phyloP scores from a whole-genome alignment of 192 early-diverging fungal genomes.

The Podochytrium sp. region DNA sequence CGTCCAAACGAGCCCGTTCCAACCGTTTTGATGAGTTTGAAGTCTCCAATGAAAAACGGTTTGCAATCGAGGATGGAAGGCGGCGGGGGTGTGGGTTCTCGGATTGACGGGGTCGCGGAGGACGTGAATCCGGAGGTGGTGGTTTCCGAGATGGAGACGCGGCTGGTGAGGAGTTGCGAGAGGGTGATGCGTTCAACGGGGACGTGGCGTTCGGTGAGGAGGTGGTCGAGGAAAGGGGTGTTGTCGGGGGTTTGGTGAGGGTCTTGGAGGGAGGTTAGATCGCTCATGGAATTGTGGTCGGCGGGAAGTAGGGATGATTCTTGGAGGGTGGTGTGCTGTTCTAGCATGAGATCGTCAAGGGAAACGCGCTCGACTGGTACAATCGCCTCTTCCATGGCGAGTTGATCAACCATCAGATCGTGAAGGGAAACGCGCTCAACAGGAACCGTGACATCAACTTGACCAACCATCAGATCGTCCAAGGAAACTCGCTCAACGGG shows the following conservation, averaged over 20 bases:
- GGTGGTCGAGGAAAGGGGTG: neutral
- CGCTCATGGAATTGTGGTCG: neutral
- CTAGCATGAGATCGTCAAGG: neutral
- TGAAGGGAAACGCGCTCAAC: conserved; percentile 6
- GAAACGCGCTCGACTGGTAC: neutral
- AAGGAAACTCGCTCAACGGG: conserved; percentile 18
- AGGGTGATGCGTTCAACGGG: conserved; percentile 17
- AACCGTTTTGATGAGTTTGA: conserved; percentile 31
- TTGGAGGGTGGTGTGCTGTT: neutral
- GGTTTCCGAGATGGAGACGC: neutral
- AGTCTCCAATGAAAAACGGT: conserved; percentile 26
- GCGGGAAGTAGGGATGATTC: neutral
- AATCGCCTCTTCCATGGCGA: neutral
- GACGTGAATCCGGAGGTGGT: neutral
- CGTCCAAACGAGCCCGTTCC: conserved; percentile 91
- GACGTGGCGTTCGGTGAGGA: conserved; percentile 8
- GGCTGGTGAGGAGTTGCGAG: conserved; percentile 9
- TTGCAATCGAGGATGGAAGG: conserved; percentile 21
- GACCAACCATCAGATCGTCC: conserved; percentile 4
- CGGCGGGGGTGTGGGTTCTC: neutral
- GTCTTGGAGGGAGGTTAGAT: neutral
- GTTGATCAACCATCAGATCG: neutral
- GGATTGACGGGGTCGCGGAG: neutral
- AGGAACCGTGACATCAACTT: conserved; percentile 1
- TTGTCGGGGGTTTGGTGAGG: neutral